phyloP scores from a whole-genome alignment of 202 grass and related monocot species.

The Bolboschoenoplectus hybrid region DNA sequence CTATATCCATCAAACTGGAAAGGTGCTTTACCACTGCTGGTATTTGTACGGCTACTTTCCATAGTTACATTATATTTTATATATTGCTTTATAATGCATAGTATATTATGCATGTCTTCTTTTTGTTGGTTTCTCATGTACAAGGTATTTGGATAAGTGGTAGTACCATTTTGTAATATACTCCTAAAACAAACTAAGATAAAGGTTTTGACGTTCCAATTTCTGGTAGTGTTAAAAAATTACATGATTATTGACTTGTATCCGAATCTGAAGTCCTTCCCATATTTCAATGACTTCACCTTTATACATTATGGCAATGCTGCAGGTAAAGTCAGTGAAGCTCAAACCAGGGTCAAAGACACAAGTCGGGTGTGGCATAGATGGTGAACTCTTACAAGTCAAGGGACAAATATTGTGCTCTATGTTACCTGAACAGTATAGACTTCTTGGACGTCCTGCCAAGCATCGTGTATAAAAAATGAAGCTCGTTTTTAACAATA shows the following conservation, averaged over 20 bases:
- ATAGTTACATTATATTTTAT: not conserved
- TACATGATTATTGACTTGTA: not conserved
- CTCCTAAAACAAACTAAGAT: not conserved
- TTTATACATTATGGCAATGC: slow-evolving; percentile 16
- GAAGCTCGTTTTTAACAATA: not conserved
- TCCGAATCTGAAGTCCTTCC: not conserved
- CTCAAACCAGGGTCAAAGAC: slow-evolving; percentile 84
- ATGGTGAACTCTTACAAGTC: slow-evolving; percentile 75
- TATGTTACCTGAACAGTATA: slow-evolving; percentile 86
- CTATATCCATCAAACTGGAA: not conserved
- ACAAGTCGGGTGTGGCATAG: slow-evolving; percentile 84
- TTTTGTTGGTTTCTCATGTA: slow-evolving; percentile 20
- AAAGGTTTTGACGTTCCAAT: not conserved
- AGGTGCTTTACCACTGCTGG: not conserved
- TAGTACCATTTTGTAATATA: not conserved
- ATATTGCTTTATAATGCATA: not conserved
- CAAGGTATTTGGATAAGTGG: not conserved
- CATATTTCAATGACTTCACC: slow-evolving; percentile 17
- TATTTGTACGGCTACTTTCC: not conserved
- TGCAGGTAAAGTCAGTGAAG: slow-evolving; percentile 93
- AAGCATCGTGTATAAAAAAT: slow-evolving; percentile 47
- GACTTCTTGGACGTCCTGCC: slow-evolving; percentile 70
- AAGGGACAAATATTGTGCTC: slow-evolving; percentile 83
- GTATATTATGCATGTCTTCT: not conserved
- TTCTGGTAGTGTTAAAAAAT: not conserved